These are phyloP conservation scores for Porogramme epimiltina DNA, from an alignment of 1,284 basidiomycete species.

Conservation along the genomic window DNA sequence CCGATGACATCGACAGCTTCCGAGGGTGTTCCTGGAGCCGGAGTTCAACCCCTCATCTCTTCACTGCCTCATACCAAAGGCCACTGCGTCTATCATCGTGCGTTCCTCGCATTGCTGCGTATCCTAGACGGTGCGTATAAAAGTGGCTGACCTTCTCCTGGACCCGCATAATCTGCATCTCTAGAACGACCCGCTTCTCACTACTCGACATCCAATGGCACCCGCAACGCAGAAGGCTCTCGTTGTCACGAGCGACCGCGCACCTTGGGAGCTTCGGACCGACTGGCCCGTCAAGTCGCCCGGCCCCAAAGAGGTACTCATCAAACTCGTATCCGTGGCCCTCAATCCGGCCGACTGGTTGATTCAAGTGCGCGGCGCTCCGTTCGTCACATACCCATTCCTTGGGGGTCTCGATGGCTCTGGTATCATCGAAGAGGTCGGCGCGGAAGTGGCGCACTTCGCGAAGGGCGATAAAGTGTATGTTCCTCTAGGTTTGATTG, in stretches of 20 bases:
- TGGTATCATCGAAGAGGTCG: constrained; percentile 58
- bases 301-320: background rate
- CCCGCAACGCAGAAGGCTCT: constrained; percentile 5
- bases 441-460: constrained; percentile 51
- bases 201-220: constrained; percentile 27
- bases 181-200: too few relatives aligned
- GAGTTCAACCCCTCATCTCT: too few relatives aligned
- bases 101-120: too few relatives aligned
- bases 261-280: background rate
- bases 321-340: background rate
- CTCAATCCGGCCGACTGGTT: constrained; percentile 37
- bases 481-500: background rate
- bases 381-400: constrained; percentile 6
- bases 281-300: background rate
- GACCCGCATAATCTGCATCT: too few relatives aligned
- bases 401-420: constrained; percentile 58
- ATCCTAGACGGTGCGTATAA: too few relatives aligned
- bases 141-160: too few relatives aligned
- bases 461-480: constrained; percentile 47
- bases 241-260: background rate
- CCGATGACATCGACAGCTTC: too few relatives aligned
- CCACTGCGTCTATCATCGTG: too few relatives aligned
- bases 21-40: too few relatives aligned
- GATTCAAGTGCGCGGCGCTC: constrained; percentile 24
- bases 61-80: too few relatives aligned